Conservation (phyloP, 345 rosid species). For the Lenwebbia sp. region DNA sequence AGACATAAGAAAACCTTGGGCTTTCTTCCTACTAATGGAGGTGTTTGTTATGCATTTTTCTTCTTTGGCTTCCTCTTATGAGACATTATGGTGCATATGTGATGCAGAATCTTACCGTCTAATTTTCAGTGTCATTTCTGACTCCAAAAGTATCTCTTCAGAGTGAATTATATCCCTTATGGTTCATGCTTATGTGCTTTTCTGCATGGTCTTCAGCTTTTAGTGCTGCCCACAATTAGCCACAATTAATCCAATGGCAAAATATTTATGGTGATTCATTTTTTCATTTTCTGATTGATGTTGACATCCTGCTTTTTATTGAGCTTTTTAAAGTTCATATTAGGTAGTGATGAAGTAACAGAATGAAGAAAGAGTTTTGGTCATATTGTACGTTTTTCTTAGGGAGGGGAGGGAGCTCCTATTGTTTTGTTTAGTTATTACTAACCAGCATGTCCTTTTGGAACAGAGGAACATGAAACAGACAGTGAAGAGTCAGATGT, state of each 20-base stretch:
- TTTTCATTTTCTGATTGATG: not conserved
- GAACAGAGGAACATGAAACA: conserved; percentile 63
- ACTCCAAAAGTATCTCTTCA: not conserved
- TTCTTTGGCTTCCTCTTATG: not conserved
- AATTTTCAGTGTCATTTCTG: not conserved
- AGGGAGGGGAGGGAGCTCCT: not conserved
- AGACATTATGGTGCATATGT: not conserved
- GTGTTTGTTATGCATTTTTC: not conserved
- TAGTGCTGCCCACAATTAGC: not conserved
- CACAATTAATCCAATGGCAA: not conserved
- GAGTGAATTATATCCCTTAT: not conserved
- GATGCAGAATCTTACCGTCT: not conserved
- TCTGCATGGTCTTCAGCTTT: not conserved
- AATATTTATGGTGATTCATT: not conserved
- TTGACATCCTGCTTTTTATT: not conserved
- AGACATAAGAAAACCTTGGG: not conserved
- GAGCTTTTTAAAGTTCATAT: not conserved
- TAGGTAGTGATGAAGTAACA: not conserved
- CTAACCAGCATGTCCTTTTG: not conserved
- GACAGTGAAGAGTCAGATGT: conserved; percentile 78
- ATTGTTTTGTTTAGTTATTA: not conserved
- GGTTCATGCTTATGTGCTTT: not conserved
- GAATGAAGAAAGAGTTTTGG: not conserved
- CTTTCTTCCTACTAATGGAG: not conserved
- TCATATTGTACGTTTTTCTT: not conserved